These are phyloP conservation scores for Eremochloa ophiuroides DNA, from an alignment of 176 grass and related monocot species.

Conservation along the genomic window DNA sequence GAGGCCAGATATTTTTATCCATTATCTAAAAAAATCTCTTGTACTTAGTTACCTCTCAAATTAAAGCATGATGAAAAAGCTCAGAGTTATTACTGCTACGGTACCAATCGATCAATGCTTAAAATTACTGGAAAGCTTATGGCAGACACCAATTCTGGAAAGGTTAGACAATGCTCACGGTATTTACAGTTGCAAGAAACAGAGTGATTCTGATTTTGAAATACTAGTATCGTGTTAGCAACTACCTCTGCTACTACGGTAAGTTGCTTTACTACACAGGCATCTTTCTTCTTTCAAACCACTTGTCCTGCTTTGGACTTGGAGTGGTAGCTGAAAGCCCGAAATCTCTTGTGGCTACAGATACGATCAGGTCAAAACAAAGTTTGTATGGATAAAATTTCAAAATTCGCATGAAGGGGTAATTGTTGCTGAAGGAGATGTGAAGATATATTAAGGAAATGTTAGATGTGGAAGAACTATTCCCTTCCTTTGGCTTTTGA, in stretches of 20 bases:
- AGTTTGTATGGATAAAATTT: neutral
- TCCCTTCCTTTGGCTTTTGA: neutral
- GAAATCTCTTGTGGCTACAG: neutral
- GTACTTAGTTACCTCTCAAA: too few relatives aligned
- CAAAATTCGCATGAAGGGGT: neutral
- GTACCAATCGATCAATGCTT: neutral
- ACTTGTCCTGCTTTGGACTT: neutral
- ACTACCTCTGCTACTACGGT: neutral
- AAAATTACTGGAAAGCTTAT: neutral
- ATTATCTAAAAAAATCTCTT: too few relatives aligned
- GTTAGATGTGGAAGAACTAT: neutral
- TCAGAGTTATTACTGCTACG: neutral
- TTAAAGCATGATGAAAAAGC: neutral
- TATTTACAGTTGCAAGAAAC: neutral
- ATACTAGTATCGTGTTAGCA: neutral
- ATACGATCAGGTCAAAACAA: neutral
- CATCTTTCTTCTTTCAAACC: neutral
- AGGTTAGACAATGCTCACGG: neutral
- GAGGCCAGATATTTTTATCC: too few relatives aligned
- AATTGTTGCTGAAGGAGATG: neutral
- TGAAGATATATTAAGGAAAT: neutral
- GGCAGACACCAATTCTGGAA: neutral
- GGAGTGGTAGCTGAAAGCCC: neutral
- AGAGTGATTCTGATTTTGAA: neutral
- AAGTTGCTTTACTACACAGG: neutral